Evolutionary conservation across 2,329 filamentous ascomycete genomes (phyloP).

Genomic region (Aspergillus neoniger): DNA sequence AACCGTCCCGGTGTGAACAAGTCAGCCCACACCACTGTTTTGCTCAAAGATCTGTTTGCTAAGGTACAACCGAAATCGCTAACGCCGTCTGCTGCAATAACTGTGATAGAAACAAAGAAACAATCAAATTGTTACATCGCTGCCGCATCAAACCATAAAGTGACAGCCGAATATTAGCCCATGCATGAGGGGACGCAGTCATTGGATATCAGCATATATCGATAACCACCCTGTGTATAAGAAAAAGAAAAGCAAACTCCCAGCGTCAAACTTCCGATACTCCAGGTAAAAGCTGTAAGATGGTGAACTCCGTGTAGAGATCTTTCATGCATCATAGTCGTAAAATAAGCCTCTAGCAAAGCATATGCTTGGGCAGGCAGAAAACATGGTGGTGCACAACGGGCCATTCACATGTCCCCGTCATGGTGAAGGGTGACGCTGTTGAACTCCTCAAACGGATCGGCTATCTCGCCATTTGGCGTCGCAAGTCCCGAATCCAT

Average conservation of each 20-base stretch:
- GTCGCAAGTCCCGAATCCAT: conserved; percentile 83
- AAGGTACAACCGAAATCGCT: conserved; percentile 21
- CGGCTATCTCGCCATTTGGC: conserved; percentile 75
- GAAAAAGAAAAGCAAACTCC: conserved; percentile 11
- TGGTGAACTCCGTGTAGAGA: conserved; percentile 28
- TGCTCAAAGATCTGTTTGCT: conserved; percentile 2
- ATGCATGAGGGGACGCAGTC: conserved; percentile 1
- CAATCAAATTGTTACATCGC: conserved; percentile 14
- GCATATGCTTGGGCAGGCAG: conserved; percentile 24
- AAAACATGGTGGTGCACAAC: conserved; percentile 5
- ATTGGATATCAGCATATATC: conserved; percentile 10
- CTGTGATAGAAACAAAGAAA: conserved; percentile 11
- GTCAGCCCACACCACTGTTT: background rate
- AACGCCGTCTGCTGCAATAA: conserved; percentile 30
- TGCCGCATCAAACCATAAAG: conserved; percentile 10
- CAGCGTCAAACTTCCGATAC: conserved; percentile 26
- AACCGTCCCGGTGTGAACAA: background rate
- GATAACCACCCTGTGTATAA: conserved; percentile 10
- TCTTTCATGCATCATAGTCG: conserved; percentile 40
- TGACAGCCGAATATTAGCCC: conserved; percentile 13
- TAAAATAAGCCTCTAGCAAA: conserved; percentile 24
- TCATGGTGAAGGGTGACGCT: conserved; percentile 97
- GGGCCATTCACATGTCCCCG: conserved; percentile 59
- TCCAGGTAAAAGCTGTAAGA: conserved; percentile 28
- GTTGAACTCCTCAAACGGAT: conserved; percentile 99